Base-by-base conservation (phyloP, 768 basidiomycete species). In the Termitomyces heimii region DNA sequence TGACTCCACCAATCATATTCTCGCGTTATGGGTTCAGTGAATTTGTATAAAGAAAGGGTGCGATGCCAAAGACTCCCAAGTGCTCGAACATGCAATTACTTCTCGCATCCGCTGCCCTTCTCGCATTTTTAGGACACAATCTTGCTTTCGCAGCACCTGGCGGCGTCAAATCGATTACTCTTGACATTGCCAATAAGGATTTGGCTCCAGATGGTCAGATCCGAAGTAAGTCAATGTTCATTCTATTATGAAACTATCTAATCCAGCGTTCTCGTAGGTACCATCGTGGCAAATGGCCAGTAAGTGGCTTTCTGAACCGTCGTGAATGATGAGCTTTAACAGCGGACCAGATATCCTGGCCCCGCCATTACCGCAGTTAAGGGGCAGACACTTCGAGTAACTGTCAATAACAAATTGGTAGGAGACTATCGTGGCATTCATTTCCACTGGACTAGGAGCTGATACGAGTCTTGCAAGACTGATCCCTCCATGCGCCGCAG, bases 321-420 rank as follows among this genome's bases (percentile, higher is more conserved):
- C 16, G 18, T 22, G 18, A 14, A 42, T 26, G 10, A 37, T 47
- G 24, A 24, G 20, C 31, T 28, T 31, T 54, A 51, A 53, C 52
- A n/a, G n/a, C n/a, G n/a, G 22, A 28, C 8, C 44, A 68, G 66
- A 32, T 70, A 66, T 59, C 82, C 82, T 18, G 82, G 79, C 6
- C 82, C 82, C 8, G 61, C 77, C 47, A 77, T 84, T 61, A 66
- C 61, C 5, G 66, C 65, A 20, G 66, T 70, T 24, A 84, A 81
- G 57, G 75, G 78, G 5, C 71, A 77, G 49, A 67, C 66, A 29
- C 73, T 81, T 51, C 53, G 55, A 22, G 69, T 83, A 43, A 77
- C 74, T 18, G 76, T 82, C 20, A 68, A 73, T 39, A 78, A 82
- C 56, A 48, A 62, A 34, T 69, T 82, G 39, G 68, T 67, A 34